phyloP scores from a whole-genome alignment of 352 stramenopile genomes.

The Globisporangium paddicum region DNA sequence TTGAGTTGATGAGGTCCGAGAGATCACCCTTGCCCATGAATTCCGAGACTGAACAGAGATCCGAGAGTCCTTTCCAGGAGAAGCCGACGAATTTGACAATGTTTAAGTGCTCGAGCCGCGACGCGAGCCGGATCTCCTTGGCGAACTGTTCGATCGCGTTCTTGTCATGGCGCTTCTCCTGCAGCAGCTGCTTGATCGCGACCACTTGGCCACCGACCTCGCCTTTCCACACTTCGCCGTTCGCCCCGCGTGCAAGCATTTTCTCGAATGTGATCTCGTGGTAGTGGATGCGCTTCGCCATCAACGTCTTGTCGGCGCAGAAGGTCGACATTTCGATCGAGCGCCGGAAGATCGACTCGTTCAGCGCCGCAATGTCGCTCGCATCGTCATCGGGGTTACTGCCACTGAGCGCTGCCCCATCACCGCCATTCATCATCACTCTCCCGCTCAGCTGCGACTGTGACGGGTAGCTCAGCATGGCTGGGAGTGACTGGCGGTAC shows the following conservation, averaged over 20 bases:
- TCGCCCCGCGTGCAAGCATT: conserved; percentile 18
- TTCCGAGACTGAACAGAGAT: conserved; percentile 29
- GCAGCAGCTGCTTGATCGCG: conserved; percentile 29
- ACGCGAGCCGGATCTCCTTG: conserved; percentile 27
- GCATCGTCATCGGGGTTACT: not conserved
- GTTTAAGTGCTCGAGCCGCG: conserved; percentile 14
- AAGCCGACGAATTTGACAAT: conserved; percentile 25
- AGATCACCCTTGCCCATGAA: conserved; percentile 32
- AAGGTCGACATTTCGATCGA: conserved; percentile 16
- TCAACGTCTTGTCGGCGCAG: conserved; percentile 12
- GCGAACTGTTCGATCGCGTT: conserved; percentile 24
- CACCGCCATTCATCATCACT: not conserved
- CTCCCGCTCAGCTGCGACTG: not conserved
- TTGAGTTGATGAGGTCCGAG: conserved; percentile 22
- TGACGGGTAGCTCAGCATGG: not conserved
- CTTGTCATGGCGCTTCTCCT: conserved; percentile 17
- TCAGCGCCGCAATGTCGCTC: conserved; percentile 11
- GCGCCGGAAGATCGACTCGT: conserved; percentile 10
- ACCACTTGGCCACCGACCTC: conserved; percentile 16
- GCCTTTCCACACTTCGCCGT: conserved; percentile 30
- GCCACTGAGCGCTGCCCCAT: not conserved
- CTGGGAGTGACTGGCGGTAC: conserved; percentile 1
- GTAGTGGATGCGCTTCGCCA: conserved; percentile 22
- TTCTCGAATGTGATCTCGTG: conserved; percentile 10
- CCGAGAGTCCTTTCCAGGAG: conserved; percentile 23